Evolutionary conservation across 192 early-diverging fungal genomes (phyloP).

Genomic region (Lobosporangium transversale): DNA sequence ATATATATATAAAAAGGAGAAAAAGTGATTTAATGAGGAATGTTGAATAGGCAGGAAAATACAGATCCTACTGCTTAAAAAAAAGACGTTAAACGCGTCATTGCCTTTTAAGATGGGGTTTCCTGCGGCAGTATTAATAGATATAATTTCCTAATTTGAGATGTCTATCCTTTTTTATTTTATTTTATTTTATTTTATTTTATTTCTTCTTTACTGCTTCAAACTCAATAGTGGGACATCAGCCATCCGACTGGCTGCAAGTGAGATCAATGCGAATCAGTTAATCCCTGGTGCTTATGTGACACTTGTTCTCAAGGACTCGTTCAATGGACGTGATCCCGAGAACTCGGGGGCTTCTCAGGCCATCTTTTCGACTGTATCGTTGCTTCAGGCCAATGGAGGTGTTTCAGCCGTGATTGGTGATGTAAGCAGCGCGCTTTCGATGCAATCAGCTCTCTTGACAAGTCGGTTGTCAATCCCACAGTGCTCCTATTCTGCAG

Average conservation of each 20-base stretch:
- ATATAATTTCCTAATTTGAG: background rate
- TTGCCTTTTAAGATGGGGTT: too few species aligned
- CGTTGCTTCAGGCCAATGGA: conserved; percentile 51
- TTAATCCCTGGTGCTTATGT: conserved; percentile 62
- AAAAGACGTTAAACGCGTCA: too few species aligned
- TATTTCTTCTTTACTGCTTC: background rate
- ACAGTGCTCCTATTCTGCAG: conserved; percentile 63
- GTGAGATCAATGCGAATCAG: conserved; percentile 58
- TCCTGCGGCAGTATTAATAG: too few species aligned
- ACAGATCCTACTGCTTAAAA: too few species aligned
- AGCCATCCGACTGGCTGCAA: conserved; percentile 60
- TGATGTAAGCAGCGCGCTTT: conserved; percentile 62
- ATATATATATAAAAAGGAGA: background rate
- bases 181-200: background rate
- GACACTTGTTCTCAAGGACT: conserved; percentile 60
- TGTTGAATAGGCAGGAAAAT: too few species aligned
- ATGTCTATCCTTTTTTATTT: too few species aligned
- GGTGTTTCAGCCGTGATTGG: conserved; percentile 64
- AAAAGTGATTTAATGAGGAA: background rate
- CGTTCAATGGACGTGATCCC: conserved; percentile 53
- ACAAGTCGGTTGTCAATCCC: conserved; percentile 61
- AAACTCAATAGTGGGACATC: conserved; percentile 53
- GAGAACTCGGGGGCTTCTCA: conserved; percentile 58
- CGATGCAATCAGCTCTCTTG: conserved; percentile 58
- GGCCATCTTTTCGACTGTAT: conserved; percentile 62